Base-by-base conservation (phyloP, 2,329 filamentous ascomycete genomes). In the Alternaria hordeiaustralica region DNA sequence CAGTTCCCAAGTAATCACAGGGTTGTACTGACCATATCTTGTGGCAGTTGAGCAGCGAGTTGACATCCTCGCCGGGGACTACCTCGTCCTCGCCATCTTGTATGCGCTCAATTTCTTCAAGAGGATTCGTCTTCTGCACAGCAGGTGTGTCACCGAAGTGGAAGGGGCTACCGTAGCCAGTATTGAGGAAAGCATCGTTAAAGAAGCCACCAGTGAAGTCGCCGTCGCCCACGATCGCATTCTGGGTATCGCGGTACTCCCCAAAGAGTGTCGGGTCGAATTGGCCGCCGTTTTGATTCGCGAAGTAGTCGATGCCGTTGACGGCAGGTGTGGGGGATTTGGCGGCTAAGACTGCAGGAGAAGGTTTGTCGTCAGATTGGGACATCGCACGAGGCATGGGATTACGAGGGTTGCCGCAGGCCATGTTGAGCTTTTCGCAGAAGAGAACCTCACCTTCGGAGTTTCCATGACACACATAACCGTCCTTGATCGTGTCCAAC, bases 231-330 rank as follows among this genome's bases (percentile, higher is more conserved):
- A 97, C 82, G 13, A 97, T 86, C 59, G 90, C 95, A 61, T 93
- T 92, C 74, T 97, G 93, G 0, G 93, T 90, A 75, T 99, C 96
- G 56, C 96, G 90, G 81, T 97, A 98, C 71, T 94, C 92, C 58
- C 92, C 92, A 78, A 97, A 98, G 5, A 98, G 85, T 59, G 96
- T 89, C 0, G 96, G 95, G 66, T 98, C 94, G 73, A 98, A 97
- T 67, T 92, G 89, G 60, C 92, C 92, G 61, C 90, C 90, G 72
- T 94, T 95, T 77, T 96, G 92, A 72, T 91, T 90, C 43, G 89
- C 87, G 54, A 96, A 84, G 88, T 91, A 94, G 77, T 92, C 90
- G 71, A 93, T 85, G 70, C 87, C 87, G 57, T 87, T 81, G 55
- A 80, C 77, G 47, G 62, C 64, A 60, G 74, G 63, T 44, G 70